These are phyloP conservation scores for Ophiostoma ulmi DNA, from an alignment of 2,329 filamentous ascomycete species.

Conservation along the genomic window DNA sequence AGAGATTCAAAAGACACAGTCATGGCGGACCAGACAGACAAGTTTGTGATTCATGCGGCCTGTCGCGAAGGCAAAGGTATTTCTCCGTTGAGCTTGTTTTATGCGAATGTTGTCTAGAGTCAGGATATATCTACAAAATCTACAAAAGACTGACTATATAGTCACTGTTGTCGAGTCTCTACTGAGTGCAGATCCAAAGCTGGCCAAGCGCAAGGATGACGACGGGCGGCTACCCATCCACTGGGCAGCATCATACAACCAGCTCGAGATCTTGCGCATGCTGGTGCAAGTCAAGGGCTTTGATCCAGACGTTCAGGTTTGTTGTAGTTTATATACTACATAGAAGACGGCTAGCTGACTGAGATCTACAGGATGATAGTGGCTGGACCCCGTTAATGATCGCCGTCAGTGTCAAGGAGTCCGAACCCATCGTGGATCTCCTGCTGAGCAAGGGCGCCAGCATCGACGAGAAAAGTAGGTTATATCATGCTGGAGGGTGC, in stretches of 20 bases:
- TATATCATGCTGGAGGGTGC: neutral
- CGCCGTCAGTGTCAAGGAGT: conserved; percentile 66
- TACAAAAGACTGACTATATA: neutral
- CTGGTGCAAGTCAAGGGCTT: conserved; percentile 68
- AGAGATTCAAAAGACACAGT: neutral
- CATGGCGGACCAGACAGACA: conserved; percentile 34
- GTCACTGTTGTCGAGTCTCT: conserved; percentile 61
- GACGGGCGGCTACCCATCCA: conserved; percentile 89
- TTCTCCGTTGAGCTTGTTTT: conserved; percentile 27
- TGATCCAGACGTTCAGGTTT: conserved; percentile 67
- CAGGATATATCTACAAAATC: neutral
- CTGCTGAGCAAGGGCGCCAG: conserved; percentile 66
- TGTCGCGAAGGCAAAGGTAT: conserved; percentile 78
- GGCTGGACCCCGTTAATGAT: conserved; percentile 87
- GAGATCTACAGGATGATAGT: conserved; percentile 58
- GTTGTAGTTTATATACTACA: conserved; percentile 35
- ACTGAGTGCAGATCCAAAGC: conserved; percentile 61
- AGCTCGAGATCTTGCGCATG: conserved; percentile 65
- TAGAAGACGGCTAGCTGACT: neutral
- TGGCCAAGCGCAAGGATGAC: conserved; percentile 67
- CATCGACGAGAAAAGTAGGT: conserved; percentile 64
- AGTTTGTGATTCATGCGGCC: conserved; percentile 82
- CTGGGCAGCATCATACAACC: conserved; percentile 87
- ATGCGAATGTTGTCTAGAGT: neutral
- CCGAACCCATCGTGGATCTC: conserved; percentile 61